A percentile compares a stretch with the other conserved stretches of the same genome.
phyloP scores from a whole-genome alignment of 345 rosid species.

The Excoecaria agallocha region DNA sequence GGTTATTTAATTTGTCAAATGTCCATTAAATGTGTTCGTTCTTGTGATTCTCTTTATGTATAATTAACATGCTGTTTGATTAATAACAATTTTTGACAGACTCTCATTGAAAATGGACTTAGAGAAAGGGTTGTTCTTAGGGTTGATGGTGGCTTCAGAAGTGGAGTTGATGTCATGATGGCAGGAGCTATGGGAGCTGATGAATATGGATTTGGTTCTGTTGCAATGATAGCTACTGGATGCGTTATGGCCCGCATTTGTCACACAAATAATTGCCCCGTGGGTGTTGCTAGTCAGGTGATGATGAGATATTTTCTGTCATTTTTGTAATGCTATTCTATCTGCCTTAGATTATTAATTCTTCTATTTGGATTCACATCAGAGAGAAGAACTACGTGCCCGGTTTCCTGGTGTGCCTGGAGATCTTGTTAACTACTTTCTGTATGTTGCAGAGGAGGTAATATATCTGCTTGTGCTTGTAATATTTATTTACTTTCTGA shows the following conservation, averaged over 20 bases:
- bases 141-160: conserved; percentile 94
- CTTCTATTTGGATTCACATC: conserved; percentile 15
- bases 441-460: conserved; percentile 99
- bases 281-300: conserved; percentile 99
- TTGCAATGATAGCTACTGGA: conserved; percentile 99
- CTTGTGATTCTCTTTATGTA: conserved; percentile 6
- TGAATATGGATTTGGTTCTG: conserved; percentile 97
- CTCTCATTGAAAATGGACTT: conserved; percentile 86
- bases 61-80: conserved; percentile 15
- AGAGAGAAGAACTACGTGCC: conserved; percentile 98
- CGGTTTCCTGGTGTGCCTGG: conserved; percentile 99
- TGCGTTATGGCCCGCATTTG: conserved; percentile 99
- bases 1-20: conserved; percentile 37
- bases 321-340: conserved; percentile 6
- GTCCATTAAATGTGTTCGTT: conserved; percentile 8
- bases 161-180: conserved; percentile 96
- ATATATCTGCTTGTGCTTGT: conserved; percentile 16
- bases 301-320: conserved; percentile 13
- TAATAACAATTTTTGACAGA: conserved; percentile 46
- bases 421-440: conserved; percentile 93
- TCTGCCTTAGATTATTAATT: conserved; percentile 16
- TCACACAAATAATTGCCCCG: conserved; percentile 99
- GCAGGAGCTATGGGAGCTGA: conserved; percentile 97
- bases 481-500: background rate
- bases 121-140: conserved; percentile 96